Evolutionary conservation across 345 rosid species (phyloP), one percentile per base, ranked within the genome.

Genomic region (Bretschneidera sinensis): DNA sequence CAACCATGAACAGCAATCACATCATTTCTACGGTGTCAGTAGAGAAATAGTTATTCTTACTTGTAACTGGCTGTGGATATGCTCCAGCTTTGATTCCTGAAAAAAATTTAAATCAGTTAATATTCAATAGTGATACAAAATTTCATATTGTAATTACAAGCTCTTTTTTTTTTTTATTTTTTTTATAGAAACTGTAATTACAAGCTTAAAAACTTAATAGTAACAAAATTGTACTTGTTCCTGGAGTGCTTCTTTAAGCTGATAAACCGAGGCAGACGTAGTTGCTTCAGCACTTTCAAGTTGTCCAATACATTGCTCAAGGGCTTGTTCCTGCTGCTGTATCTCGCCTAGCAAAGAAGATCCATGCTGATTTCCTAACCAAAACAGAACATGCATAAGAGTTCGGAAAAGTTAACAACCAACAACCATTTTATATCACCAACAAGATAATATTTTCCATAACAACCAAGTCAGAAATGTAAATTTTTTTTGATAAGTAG

Each of bases 161-260:
- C n/a, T n/a, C n/a, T n/a, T n/a, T n/a, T n/a, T n/a, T n/a, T n/a
- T n/a, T n/a, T n/a, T n/a, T n/a, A n/a, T n/a, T n/a, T n/a, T n/a
- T n/a, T n/a, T n/a, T n/a, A n/a, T n/a, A n/a, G n/a, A 21, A 60
- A 51, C 43, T 24, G n/a, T 17, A 51, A 57, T 24, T 28, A 25
- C 47, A 55, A 58, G 24, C 57, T 64, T 25, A 54, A 53, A 69
- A 28, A 31, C 47, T 21, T n/a, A n/a, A n/a, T n/a, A n/a, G n/a
- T 25, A 28, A 39, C 13, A 51, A 31, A 24, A 65, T 28, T 43
- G 16, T 83, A 86, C 89, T 73, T 86, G 89, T 53, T 81, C 92
- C 43, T 65, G 69, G 62, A 86, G 81, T 55, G 92, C 89, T 62
- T 78, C 89, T 78, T 76, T 86, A 60, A 86, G 87, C 70, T 83